phyloP scores from a whole-genome alignment of 1,139 yeast species.

The Chernovozyma sophiae-reginae region DNA sequence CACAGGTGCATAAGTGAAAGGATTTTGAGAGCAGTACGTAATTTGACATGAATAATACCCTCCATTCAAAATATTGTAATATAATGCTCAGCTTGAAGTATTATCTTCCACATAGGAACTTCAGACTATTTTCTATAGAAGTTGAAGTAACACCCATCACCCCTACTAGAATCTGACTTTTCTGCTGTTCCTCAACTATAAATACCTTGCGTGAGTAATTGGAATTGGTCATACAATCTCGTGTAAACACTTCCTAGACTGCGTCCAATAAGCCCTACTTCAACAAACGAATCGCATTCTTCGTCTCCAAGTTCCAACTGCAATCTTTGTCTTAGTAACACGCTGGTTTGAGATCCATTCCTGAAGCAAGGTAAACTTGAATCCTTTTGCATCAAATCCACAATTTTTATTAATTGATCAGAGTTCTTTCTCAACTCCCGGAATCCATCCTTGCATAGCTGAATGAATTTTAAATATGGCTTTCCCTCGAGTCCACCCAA shows the following conservation, averaged over 20 bases:
- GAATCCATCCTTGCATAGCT: conserved; percentile 68
- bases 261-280: conserved; percentile 64
- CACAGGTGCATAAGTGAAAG: too few species aligned
- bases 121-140: too few species aligned
- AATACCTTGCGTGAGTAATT: conserved; percentile 89
- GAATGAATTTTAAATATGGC: conserved; percentile 54
- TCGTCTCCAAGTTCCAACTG: conserved; percentile 70
- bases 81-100: too few species aligned
- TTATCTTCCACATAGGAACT: too few species aligned
- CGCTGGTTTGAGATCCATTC: conserved; percentile 79
- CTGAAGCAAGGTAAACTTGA: conserved; percentile 88
- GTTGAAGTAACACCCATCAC: too few species aligned
- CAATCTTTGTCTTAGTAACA: conserved; percentile 71
- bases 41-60: too few species aligned
- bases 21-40: too few species aligned
- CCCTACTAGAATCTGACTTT: too few species aligned
- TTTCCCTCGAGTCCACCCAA: conserved; percentile 73
- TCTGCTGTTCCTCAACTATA: too few species aligned
- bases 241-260: conserved; percentile 90
- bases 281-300: conserved; percentile 77
- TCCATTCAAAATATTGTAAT: too few species aligned
- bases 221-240: conserved; percentile 89
- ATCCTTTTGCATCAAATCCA: conserved; percentile 90
- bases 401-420: conserved; percentile 72
- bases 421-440: conserved; percentile 64